Base-by-base conservation (phyloP, 768 basidiomycete species). In the Boletellus ananiceps region DNA sequence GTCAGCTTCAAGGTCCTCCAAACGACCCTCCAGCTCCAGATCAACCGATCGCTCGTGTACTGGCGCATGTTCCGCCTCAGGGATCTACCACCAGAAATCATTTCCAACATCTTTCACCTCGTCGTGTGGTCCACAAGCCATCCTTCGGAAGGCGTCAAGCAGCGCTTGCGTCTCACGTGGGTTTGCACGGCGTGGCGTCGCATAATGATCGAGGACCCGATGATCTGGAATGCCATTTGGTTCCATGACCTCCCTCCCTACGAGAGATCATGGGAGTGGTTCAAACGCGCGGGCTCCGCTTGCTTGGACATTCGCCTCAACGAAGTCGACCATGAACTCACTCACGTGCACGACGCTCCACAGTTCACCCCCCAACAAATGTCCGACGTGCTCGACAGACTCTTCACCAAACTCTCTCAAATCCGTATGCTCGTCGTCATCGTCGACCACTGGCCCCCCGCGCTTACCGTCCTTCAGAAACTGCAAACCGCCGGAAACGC, bases 171-270 rank as follows among this genome's bases (percentile, higher is more conserved):
- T 43, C 59, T 87, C 50, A 82, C 83, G 8, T 81, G 77, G 74
- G 76, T 80, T 16, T 88, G 83, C 58, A 70, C 65, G 46, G 67
- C 66, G 35, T 83, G 83, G 82, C 74, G 83, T 45, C 63, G 63
- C 29, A 60, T 76, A 15, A 75, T 76, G 45, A 63, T 77, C 31
- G 62, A 62, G 18, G 79, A 84, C 55, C 57, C 72, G 1, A 79
- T 75, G 15, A 52, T 84, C 27, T 85, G 83, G 83, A 84, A 77
- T 56, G 78, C 80, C 15, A 73, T 88, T 48, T 83, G 77, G 77
- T 83, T 86, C 60, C 72, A 73, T 42, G 80, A 83, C 36, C 47
- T 57, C 13, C 71, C 77, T 40, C 69, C 75, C 13, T 81, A 77
- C 55, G 63, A 71, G 14, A 75, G 78, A 29, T 78, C 84, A 6